These are phyloP conservation scores for Penicillium decumbens DNA, from an alignment of 2,329 filamentous ascomycete species.

Conservation along the genomic window DNA sequence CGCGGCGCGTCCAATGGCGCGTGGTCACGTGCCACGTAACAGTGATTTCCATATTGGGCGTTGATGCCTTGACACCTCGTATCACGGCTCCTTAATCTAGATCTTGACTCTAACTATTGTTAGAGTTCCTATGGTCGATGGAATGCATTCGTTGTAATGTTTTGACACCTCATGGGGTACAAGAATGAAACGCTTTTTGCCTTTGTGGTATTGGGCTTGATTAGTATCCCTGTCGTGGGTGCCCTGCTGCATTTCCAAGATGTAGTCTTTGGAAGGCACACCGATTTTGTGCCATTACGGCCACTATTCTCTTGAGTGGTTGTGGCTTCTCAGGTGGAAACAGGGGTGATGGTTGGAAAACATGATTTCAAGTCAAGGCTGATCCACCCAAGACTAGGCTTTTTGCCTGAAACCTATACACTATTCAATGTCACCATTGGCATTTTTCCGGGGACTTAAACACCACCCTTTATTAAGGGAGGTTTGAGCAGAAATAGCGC, in stretches of 20 bases:
- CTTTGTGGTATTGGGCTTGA: too few relatives aligned
- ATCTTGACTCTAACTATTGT: background rate
- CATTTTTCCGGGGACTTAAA: too few relatives aligned
- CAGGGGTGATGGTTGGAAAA: background rate
- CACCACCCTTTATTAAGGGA: too few relatives aligned
- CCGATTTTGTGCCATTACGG: background rate
- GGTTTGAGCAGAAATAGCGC: background rate
- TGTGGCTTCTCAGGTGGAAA: background rate
- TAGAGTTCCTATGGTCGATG: too few relatives aligned
- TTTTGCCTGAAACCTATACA: background rate
- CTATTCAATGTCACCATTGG: background rate
- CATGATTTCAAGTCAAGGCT: background rate
- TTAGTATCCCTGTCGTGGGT: background rate
- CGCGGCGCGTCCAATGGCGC: conserved; percentile 13
- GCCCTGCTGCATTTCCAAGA: background rate
- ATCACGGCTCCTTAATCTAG: background rate
- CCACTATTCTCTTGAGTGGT: background rate
- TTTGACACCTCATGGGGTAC: too few relatives aligned
- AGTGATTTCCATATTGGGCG: background rate
- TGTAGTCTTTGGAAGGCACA: background rate
- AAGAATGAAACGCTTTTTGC: too few relatives aligned
- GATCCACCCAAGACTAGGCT: too few relatives aligned
- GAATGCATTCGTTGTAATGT: too few relatives aligned
- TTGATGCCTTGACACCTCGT: background rate
- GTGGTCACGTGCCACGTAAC: conserved; percentile 9